Evolutionary conservation across 2,329 filamentous ascomycete genomes (phyloP).

Genomic region (Neonectria punicea): DNA sequence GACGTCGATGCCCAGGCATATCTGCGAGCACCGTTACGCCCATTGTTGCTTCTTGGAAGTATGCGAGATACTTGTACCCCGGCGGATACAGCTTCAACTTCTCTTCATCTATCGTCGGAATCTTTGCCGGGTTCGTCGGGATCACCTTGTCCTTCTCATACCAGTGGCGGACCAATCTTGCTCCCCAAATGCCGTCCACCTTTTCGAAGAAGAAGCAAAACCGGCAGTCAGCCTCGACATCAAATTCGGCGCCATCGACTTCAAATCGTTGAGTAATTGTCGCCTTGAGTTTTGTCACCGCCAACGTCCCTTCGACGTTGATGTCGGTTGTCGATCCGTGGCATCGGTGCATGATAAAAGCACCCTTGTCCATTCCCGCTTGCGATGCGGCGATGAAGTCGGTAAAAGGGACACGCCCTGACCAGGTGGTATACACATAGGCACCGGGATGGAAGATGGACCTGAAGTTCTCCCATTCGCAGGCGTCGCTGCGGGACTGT

Average conservation of each 20-base stretch:
- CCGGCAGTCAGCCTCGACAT: constrained; percentile 58
- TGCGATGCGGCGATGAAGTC: no score
- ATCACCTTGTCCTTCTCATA: constrained; percentile 64
- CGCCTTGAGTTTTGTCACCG: constrained; percentile 56
- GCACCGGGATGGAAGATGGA: no score
- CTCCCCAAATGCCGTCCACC: constrained; percentile 52
- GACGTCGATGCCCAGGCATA: constrained; percentile 56
- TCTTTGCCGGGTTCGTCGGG: constrained; percentile 54
- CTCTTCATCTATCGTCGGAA: constrained; percentile 53
- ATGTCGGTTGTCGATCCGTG: no score
- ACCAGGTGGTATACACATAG: no score
- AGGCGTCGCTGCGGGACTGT: no score
- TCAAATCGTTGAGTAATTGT: constrained; percentile 61
- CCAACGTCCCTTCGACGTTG: no score
- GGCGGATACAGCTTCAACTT: constrained; percentile 53
- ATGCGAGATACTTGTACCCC: constrained; percentile 58
- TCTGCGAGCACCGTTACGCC: constrained; percentile 55
- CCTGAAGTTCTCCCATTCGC: no score
- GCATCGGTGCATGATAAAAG: no score
- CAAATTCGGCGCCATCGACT: constrained; percentile 53
- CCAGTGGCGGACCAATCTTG: constrained; percentile 58
- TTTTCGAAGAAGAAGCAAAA: constrained; percentile 60
- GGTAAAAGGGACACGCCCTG: no score
- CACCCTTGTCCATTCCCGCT: no score
- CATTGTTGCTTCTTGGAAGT: constrained; percentile 58